Percentiles rank a stretch among this genome's conserved stretches.
Evolutionary conservation across 495 filamentous ascomycete genomes (phyloP).

Genomic region (Neurospora sublineolata): DNA sequence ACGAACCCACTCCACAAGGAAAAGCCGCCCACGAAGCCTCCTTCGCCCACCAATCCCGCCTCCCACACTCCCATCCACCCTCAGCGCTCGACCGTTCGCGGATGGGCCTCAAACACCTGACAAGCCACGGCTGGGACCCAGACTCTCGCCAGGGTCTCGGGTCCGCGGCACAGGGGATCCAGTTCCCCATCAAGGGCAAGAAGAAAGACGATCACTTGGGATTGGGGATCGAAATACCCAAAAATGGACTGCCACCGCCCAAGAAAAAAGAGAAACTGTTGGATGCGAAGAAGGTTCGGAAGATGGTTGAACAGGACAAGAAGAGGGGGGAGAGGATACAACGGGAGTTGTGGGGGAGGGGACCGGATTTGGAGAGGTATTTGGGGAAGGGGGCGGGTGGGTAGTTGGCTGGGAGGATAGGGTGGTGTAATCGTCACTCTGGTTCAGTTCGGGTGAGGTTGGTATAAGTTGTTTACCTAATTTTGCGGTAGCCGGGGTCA

Average conservation of each 20-base stretch:
- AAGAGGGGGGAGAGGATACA: conserved; percentile 50
- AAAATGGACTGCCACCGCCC: conserved; percentile 23
- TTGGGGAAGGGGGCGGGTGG: conserved; percentile 36
- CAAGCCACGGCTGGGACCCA: conserved; percentile 77
- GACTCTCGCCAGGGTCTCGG: conserved; percentile 69
- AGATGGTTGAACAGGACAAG: conserved; percentile 47
- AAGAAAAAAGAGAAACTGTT: conserved; percentile 46
- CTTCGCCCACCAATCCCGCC: conserved; percentile 70
- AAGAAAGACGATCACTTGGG: conserved; percentile 66
- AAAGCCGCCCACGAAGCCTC: conserved; percentile 51
- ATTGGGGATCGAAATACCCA: conserved; percentile 44
- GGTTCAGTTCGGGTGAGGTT: not conserved
- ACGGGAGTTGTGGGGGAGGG: conserved; percentile 54
- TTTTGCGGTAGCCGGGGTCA: not conserved
- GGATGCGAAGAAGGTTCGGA: conserved; percentile 58
- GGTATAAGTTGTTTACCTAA: not conserved
- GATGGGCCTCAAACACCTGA: conserved; percentile 63
- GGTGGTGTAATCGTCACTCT: not conserved
- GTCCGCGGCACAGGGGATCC: conserved; percentile 55
- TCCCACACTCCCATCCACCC: conserved; percentile 73
- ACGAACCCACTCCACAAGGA: conserved; percentile 10
- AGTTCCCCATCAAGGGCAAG: conserved; percentile 61
- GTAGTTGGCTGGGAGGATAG: not conserved
- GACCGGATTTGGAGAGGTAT: conserved; percentile 59
- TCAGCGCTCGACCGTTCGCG: conserved; percentile 71